Conservation (phyloP, 148 eudicot species). For the Rhododendron mucronatum region DNA sequence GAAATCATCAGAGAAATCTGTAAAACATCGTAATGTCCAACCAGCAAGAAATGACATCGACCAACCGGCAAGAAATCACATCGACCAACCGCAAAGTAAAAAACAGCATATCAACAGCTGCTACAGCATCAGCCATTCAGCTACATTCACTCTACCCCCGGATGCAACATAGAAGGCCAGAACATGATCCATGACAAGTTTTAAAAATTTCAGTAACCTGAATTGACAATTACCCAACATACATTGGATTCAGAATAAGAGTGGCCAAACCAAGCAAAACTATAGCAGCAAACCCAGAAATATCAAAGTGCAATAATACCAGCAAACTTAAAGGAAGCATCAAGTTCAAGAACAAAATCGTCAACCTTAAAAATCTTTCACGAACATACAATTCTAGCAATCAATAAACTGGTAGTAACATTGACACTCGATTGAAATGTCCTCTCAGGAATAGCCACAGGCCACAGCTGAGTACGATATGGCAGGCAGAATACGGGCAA, state of each 20-base stretch:
- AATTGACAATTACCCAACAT: conserved; percentile 1
- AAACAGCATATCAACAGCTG: conserved; percentile 40
- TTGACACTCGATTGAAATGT: conserved; percentile 4
- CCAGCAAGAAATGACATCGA: neutral
- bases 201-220: conserved; percentile 1
- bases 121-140: conserved; percentile 30
- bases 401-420: conserved; percentile 15
- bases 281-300: neutral
- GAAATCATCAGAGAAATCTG: conserved; percentile 13
- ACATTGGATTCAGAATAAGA: neutral
- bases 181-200: conserved; percentile 31
- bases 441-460: conserved; percentile 6
- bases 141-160: conserved; percentile 22
- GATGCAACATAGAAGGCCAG: conserved; percentile 22
- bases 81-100: conserved; percentile 29
- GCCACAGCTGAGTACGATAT: conserved; percentile 5
- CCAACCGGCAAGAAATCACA: conserved; percentile 21
- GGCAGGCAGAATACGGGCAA: neutral
- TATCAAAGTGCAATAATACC: conserved; percentile 13
- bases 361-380: conserved; percentile 20
- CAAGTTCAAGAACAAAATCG: conserved; percentile 17
- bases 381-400: conserved; percentile 13
- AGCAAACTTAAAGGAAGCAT: neutral
- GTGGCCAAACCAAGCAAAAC: neutral
- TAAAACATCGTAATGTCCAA: conserved; percentile 5